phyloP scores from a whole-genome alignment of 1,284 basidiomycete genomes.

The Sporisorium graminicola region DNA sequence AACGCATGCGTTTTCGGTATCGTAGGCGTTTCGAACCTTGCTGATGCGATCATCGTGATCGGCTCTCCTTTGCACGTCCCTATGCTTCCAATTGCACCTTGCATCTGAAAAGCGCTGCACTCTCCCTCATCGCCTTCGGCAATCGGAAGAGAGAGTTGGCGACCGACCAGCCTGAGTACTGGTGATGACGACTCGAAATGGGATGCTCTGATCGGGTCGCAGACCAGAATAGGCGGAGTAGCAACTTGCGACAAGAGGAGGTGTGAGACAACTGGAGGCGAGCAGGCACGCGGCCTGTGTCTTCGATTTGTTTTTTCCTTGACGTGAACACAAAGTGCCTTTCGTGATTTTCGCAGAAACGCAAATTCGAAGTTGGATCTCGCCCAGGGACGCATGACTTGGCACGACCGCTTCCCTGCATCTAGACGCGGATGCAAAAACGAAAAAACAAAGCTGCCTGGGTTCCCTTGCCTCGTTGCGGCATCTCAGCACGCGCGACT shows the following conservation, averaged over 20 bases:
- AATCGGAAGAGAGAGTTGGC: no score
- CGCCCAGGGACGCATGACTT: conserved; percentile 12
- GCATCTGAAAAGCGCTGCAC: no score
- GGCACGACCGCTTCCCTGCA: conserved; percentile 7
- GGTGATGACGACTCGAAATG: no score
- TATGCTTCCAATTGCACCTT: no score
- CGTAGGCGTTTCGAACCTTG: no score
- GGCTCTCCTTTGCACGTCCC: no score
- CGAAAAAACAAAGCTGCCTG: conserved; percentile 10
- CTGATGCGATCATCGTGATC: no score
- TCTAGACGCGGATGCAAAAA: conserved; percentile 11
- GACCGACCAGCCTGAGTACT: no score
- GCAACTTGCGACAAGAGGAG: background rate
- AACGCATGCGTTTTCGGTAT: no score
- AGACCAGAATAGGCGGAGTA: no score
- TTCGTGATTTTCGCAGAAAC: background rate
- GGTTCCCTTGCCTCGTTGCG: background rate
- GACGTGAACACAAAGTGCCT: conserved; percentile 14
- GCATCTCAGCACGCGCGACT: background rate
- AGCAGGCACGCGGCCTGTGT: conserved; percentile 3
- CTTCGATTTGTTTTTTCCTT: conserved; percentile 1
- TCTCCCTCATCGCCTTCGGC: no score
- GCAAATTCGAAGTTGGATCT: background rate
- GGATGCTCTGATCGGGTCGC: background rate
- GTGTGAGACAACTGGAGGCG: no score